These are phyloP conservation scores for Fraxinus sp. DNA, from an alignment of 305 asterid species.

Conservation along the genomic window DNA sequence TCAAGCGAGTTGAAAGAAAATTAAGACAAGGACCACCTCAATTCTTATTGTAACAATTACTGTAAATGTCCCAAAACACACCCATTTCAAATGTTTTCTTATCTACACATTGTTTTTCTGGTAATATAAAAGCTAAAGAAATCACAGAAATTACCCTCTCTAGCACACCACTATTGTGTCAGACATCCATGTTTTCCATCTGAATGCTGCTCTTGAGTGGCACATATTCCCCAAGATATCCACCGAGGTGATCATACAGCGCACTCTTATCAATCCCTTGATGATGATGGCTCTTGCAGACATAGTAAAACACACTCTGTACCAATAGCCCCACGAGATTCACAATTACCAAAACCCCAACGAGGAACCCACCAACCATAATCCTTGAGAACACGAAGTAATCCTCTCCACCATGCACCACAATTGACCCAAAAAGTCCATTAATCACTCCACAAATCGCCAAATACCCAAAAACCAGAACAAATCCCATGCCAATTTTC, in stretches of 20 bases:
- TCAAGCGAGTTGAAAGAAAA: neutral
- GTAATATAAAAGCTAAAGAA: neutral
- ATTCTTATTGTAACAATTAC: neutral
- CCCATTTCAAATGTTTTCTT: neutral
- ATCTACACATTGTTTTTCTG: neutral
- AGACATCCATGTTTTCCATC: slow-evolving; percentile 1
- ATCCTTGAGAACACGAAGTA: neutral
- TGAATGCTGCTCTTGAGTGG: slow-evolving; percentile 4
- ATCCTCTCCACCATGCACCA: neutral
- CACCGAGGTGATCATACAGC: slow-evolving; percentile 11
- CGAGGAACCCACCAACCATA: slow-evolving; percentile 6
- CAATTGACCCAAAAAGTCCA: neutral
- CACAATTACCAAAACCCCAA: slow-evolving; percentile 16
- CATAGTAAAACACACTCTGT: slow-evolving; percentile 14
- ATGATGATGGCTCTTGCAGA: slow-evolving; percentile 13
- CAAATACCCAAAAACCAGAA: neutral
- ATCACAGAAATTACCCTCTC: neutral
- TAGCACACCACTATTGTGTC: neutral
- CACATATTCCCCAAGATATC: slow-evolving; percentile 15
- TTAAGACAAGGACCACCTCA: neutral
- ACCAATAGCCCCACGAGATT: slow-evolving; percentile 10
- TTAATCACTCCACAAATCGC: neutral
- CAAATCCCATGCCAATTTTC: neutral
- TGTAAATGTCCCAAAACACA: neutral
- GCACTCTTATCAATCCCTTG: slow-evolving; percentile 19